Evolutionary conservation across 495 filamentous ascomycete species (phyloP), one percentile per base, ranked within the genome.

Genomic region (Xylaria intraflava): DNA sequence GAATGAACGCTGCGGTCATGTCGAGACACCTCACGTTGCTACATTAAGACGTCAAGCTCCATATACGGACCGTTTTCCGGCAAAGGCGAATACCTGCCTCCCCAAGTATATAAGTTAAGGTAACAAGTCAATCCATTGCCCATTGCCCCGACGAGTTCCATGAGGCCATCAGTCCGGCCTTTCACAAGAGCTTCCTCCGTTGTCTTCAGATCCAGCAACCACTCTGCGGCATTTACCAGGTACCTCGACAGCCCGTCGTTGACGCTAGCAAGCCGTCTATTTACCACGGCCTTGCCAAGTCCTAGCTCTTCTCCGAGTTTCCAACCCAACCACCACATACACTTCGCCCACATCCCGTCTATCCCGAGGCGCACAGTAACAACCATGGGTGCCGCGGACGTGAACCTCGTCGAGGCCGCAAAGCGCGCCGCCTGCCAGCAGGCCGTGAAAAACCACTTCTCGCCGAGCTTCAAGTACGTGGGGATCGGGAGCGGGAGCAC

Each of bases 401-500:
- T 44, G 9, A 55, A 41, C n/a, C 65, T 73, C 11, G 64, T 96
- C 65, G 94, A 98, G 73, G 72, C 74, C 11, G 86, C 93, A 49
- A 98, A 98, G 75, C 83, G 83, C 47, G 79, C 80, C 14, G 93
- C 93, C 60, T 92, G 91, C 44, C 81, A 74, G 68, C 80, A 83
- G 52, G 94, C 93, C 49, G 91, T 98, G 17, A 72, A 78, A 10
- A 90, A 93, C 54, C 82, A 97, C 76, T 92, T 96, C 71, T 75
- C 80, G 39, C 74, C 83, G 44, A 60, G 76, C 48, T 85, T 84
- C 64, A 80, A 76, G 49, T 87, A 84, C 66, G 81, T 97, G 58
- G 93, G 93, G 58, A 97, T 98, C 69, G 93, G 93, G 49, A 91
- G 86, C 51, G 93, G 93, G 53, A 90, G 84, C 48, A 98, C 93